Conservation (phyloP, 2,329 filamentous ascomycete genomes). For the Nannizziopsis barbatae region DNA sequence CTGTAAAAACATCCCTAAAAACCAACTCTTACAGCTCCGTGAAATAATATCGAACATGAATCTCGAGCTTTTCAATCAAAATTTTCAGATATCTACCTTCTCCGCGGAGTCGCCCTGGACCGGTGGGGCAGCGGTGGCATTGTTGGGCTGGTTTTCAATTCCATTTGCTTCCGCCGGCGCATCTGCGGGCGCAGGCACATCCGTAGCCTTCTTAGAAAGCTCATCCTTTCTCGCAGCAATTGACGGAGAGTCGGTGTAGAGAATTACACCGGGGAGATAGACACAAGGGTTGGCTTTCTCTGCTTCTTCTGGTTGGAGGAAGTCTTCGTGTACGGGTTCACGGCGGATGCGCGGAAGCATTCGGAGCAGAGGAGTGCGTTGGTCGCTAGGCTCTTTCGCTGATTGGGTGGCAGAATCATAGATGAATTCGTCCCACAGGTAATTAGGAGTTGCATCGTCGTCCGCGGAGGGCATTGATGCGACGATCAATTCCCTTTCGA, state of each 20-base stretch:
- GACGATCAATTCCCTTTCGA: conserved; percentile 46
- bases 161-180: conserved; percentile 3
- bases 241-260: conserved; percentile 41
- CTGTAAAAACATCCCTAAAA: conserved; percentile 4
- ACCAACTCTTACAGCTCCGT: background rate
- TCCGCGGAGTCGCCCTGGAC: background rate
- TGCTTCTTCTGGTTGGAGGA: conserved; percentile 33
- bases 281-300: conserved; percentile 36
- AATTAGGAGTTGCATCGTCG: conserved; percentile 26
- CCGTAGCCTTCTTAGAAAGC: conserved; percentile 24
- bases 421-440: conserved; percentile 30
- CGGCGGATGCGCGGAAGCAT: conserved; percentile 44
- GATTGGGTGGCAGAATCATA: conserved; percentile 10
- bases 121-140: background rate
- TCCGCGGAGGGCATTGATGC: conserved; percentile 40
- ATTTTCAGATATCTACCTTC: conserved; percentile 1
- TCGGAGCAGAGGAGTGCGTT: conserved; percentile 34
- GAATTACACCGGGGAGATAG: conserved; percentile 40
- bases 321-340: conserved; percentile 41
- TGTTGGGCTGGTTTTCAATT: conserved; percentile 1
- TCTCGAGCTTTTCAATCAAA: too few species aligned
- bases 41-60: too few species aligned
- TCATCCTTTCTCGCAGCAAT: conserved; percentile 33
- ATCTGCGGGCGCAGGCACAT: conserved; percentile 4
- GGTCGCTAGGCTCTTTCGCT: background rate